Conservation (phyloP, 768 basidiomycete genomes). For the Vararia minispora region DNA sequence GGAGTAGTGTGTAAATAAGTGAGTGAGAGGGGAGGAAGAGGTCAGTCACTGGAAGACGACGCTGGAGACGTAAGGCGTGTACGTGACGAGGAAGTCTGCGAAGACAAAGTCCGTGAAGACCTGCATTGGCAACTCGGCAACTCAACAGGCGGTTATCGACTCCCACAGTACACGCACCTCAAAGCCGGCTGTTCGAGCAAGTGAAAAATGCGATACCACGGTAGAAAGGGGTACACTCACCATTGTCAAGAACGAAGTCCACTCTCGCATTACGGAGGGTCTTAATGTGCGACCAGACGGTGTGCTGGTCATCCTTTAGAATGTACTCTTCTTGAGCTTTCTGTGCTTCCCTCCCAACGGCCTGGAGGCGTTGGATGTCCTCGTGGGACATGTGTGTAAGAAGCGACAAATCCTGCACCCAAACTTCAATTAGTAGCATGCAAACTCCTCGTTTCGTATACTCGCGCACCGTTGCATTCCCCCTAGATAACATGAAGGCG, state of each 20-base stretch:
- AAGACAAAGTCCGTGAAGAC: slow-evolving; percentile 90
- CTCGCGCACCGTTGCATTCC: slow-evolving; percentile 80
- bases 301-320: slow-evolving; percentile 69
- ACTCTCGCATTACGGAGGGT: slow-evolving; percentile 40
- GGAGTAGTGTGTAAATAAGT: background rate
- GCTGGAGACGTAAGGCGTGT: slow-evolving; percentile 70
- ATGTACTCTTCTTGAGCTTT: slow-evolving; percentile 69
- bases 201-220: background rate
- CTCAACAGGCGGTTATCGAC: background rate
- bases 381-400: slow-evolving; percentile 75
- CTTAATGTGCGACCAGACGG: slow-evolving; percentile 64
- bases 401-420: slow-evolving; percentile 80
- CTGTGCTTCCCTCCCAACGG: slow-evolving; percentile 74
- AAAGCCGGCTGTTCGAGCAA: slow-evolving; percentile 60
- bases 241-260: slow-evolving; percentile 90
- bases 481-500: no score
- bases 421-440: no score
- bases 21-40: background rate
- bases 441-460: no score
- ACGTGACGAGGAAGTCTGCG: slow-evolving; percentile 85
- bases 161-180: slow-evolving; percentile 40
- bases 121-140: slow-evolving; percentile 25
- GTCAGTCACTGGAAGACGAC: slow-evolving; percentile 81
- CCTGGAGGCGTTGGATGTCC: slow-evolving; percentile 76
- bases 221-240: slow-evolving; percentile 24